A percentile compares a stretch with the other conserved stretches of the same genome.
Conservation (phyloP, 2,329 filamentous ascomycete species). For the Metarhizium brunneum region DNA sequence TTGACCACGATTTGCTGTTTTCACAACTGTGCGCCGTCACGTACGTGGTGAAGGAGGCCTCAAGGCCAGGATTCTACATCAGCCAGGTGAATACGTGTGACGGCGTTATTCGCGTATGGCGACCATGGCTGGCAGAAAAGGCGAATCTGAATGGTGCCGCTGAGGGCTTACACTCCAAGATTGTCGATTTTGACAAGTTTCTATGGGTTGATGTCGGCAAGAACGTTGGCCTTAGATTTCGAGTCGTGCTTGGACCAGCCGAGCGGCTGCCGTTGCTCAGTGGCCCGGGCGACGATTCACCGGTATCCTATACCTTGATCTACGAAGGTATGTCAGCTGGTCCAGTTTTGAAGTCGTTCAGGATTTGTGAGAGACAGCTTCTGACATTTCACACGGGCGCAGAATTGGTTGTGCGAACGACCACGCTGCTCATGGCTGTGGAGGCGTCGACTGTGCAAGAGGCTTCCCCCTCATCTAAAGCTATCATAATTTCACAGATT, state of each 20-base stretch:
- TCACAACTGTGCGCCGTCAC: conserved; percentile 62
- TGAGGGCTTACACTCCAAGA: background rate
- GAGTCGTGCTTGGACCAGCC: conserved; percentile 34
- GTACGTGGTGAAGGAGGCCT: conserved; percentile 58
- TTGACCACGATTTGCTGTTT: conserved; percentile 65
- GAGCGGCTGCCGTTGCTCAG: conserved; percentile 44
- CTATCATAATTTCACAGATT: conserved; percentile 49
- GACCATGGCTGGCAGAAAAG: conserved; percentile 55
- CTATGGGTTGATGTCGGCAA: conserved; percentile 59
- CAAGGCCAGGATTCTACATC: conserved; percentile 47
- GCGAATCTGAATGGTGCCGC: conserved; percentile 11
- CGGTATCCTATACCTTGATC: conserved; percentile 60
- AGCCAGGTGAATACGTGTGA: conserved; percentile 32
- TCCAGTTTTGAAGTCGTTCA: background rate
- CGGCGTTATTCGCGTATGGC: conserved; percentile 60
- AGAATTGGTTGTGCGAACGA: conserved; percentile 61
- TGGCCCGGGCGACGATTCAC: conserved; percentile 50
- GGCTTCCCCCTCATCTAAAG: conserved; percentile 51
- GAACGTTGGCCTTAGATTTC: conserved; percentile 60
- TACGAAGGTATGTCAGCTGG: conserved; percentile 52
- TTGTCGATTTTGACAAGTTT: conserved; percentile 25
- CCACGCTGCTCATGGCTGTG: conserved; percentile 51
- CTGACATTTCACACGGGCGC: conserved; percentile 8
- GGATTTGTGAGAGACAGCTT: background rate
- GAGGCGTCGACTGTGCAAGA: conserved; percentile 57